A percentile compares a stretch with the other conserved stretches of the same genome.
Evolutionary conservation across 768 basidiomycete species (phyloP).

Genomic region (Crucibulum laeve): DNA sequence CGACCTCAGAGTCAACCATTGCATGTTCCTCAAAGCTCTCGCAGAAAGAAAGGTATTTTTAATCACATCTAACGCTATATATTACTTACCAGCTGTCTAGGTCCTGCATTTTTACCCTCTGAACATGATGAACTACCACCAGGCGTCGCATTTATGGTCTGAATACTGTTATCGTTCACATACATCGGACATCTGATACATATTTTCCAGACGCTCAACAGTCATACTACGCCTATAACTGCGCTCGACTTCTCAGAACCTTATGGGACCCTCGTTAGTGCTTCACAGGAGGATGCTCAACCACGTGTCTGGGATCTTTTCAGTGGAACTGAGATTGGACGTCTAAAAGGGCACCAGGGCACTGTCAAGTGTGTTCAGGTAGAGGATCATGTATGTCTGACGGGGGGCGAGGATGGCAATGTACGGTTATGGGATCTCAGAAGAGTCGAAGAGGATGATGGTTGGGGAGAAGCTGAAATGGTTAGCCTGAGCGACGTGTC

Average conservation of each 20-base stretch:
- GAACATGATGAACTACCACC: slow-evolving; percentile 95
- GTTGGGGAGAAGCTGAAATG: slow-evolving; percentile 47
- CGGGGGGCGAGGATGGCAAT: slow-evolving; percentile 84
- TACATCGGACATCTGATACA: slow-evolving; percentile 5
- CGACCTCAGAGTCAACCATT: slow-evolving; percentile 31
- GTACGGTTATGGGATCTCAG: slow-evolving; percentile 90
- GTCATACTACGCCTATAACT: slow-evolving; percentile 77
- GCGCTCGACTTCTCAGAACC: slow-evolving; percentile 96
- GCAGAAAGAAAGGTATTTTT: slow-evolving; percentile 59
- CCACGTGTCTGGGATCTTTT: slow-evolving; percentile 95
- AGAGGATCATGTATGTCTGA: slow-evolving; percentile 86
- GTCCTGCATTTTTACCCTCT: slow-evolving; percentile 93
- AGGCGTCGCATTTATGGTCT: slow-evolving; percentile 95
- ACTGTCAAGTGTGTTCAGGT: slow-evolving; percentile 90
- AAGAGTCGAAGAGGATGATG: slow-evolving; percentile 73
- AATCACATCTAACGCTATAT: not conserved
- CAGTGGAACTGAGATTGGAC: slow-evolving; percentile 81
- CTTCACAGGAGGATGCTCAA: slow-evolving; percentile 79
- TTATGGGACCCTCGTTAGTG: slow-evolving; percentile 89
- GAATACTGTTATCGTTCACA: slow-evolving; percentile 3
- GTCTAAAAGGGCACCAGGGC: slow-evolving; percentile 76
- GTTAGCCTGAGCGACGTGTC: slow-evolving; percentile 58
- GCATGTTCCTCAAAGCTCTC: slow-evolving; percentile 54
- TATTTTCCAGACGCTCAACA: slow-evolving; percentile 62
- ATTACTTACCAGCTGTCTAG: slow-evolving; percentile 28